Percentiles rank a stretch among this genome's conserved stretches.
Conservation (phyloP, 129 eudicot genomes). For the Deinandra increscens region DNA sequence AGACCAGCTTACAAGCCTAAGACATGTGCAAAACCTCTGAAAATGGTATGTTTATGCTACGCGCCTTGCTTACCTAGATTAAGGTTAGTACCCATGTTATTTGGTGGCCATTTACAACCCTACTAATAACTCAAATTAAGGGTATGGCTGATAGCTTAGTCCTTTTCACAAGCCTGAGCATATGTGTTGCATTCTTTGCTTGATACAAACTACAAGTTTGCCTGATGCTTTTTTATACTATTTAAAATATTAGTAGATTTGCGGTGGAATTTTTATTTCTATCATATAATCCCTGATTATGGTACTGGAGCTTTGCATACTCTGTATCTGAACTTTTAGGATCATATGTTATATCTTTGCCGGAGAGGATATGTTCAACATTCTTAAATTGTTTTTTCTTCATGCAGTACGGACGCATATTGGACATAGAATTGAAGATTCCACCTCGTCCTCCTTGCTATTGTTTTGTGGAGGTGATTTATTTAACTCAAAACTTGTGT, state of each 20-base stretch:
- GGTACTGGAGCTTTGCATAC: background rate
- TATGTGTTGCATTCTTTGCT: background rate
- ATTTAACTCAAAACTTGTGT: background rate
- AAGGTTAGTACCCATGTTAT: too few relatives aligned
- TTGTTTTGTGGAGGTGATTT: constrained; percentile 89
- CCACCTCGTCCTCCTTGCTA: constrained; percentile 99
- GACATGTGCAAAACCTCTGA: too few relatives aligned
- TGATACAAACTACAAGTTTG: background rate
- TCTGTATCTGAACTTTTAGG: background rate
- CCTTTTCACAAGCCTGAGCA: background rate
- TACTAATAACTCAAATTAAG: background rate
- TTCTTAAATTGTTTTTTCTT: constrained; percentile 15
- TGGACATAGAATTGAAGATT: constrained; percentile 92
- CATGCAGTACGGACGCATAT: constrained; percentile 93
- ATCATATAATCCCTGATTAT: background rate
- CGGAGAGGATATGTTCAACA: constrained; percentile 3
- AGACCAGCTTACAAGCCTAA: too few relatives aligned
- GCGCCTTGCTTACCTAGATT: too few relatives aligned
- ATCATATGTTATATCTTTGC: background rate
- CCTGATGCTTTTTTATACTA: background rate
- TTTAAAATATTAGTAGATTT: background rate
- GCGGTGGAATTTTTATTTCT: background rate
- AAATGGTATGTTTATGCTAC: too few relatives aligned
- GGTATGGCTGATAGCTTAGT: background rate
- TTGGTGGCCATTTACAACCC: background rate